Conservation (phyloP, 2,329 filamentous ascomycete genomes). For the Cladosporium cucumerinum region DNA sequence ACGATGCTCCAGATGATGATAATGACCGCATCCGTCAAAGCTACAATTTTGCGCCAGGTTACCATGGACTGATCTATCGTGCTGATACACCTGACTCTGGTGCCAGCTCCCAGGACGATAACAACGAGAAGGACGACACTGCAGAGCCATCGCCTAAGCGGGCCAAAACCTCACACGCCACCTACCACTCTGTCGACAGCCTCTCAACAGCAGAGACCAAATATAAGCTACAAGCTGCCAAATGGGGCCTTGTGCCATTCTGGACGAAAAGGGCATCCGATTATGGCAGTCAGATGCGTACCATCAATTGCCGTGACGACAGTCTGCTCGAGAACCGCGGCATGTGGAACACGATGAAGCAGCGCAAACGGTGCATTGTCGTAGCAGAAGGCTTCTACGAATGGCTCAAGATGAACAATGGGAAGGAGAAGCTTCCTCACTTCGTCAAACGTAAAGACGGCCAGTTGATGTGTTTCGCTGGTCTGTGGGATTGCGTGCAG, state of each 20-base stretch:
- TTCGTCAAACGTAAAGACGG: constrained; percentile 80
- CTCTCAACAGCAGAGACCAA: constrained; percentile 42
- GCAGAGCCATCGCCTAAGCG: constrained; percentile 27
- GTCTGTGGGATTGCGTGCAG: constrained; percentile 83
- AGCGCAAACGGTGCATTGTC: constrained; percentile 80
- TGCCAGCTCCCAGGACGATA: neutral
- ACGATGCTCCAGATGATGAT: constrained; percentile 68
- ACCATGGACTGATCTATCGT: constrained; percentile 80
- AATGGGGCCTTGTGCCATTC: constrained; percentile 91
- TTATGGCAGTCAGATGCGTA: constrained; percentile 74
- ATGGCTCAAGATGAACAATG: constrained; percentile 77
- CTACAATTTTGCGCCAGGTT: constrained; percentile 91
- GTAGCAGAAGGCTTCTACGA: constrained; percentile 93
- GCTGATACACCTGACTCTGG: constrained; percentile 60
- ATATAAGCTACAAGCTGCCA: constrained; percentile 89
- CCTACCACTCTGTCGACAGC: constrained; percentile 21
- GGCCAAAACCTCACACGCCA: constrained; percentile 23
- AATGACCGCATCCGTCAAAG: constrained; percentile 70
- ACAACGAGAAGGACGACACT: constrained; percentile 24
- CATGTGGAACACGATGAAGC: constrained; percentile 92
- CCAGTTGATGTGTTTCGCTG: constrained; percentile 81
- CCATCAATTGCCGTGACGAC: constrained; percentile 93
- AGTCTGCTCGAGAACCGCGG: constrained; percentile 71
- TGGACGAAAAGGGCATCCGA: constrained; percentile 86
- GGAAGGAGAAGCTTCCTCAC: constrained; percentile 80